Base-by-base conservation (phyloP, 2,329 filamentous ascomycete genomes). In the Calonectria montana region DNA sequence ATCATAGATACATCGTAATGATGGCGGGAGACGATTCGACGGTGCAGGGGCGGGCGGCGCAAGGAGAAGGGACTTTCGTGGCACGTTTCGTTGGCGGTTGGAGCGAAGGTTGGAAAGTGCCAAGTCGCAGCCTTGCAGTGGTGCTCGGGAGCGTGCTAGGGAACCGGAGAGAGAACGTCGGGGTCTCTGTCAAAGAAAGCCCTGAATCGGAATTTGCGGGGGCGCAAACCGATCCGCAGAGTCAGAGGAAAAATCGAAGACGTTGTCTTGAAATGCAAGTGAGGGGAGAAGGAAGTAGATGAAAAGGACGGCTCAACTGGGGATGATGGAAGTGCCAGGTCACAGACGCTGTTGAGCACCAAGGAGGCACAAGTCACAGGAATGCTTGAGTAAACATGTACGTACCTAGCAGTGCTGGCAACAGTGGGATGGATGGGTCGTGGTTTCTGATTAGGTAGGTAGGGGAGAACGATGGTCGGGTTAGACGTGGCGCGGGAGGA, bases 121-220 rank as follows among this genome's bases (percentile, higher is more conserved):
- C 45, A 48, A 65, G 70, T 53, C 61, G 41, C 41, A 63, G 70
- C 48, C 69, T 69, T 65, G 53, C 48, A 57, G 47, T 66, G 64
- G 43, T 50, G 55, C 65, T n/a, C 35, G 62, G 41, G 27, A 45
- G 43, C 61, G 47, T 68, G 62, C 74, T 62, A 39, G 41, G 18
- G 29, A 18, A 37, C 13, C 41, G 75, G 81, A 81, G n/a, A n/a
- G n/a, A 81, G 31, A 82, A 76, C 77, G 82, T 79, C 73, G 74
- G 73, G 79, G 80, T 78, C 78, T 82, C 81, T 83, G 64, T 84
- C 81, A 81, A 84, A 83, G 83, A 83, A 62, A 77, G 79, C 79
- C 80, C 73, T 64, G 45, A 35, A 68, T 67, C 48, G 50, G 31
- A 37, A 69, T 57, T 50, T 67, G 64, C 35, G 53, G 53, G 53